phyloP scores from a whole-genome alignment of 2,329 filamentous ascomycete species.

The Cadophora luteo-olivacea region DNA sequence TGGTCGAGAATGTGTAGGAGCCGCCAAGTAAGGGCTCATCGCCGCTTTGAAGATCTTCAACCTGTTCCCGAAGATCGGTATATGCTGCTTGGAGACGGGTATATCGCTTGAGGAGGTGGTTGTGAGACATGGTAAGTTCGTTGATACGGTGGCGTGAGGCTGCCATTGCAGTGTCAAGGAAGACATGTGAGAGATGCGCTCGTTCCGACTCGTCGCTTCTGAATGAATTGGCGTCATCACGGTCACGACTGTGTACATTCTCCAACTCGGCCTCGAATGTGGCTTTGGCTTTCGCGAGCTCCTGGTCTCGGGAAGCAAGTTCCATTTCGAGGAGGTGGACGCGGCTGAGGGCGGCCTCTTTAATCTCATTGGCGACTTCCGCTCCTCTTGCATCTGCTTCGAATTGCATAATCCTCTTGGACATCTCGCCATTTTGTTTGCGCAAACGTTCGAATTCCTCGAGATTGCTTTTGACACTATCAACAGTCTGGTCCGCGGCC shows the following conservation, averaged over 20 bases:
- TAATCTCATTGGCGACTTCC: constrained; percentile 61
- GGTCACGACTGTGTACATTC: constrained; percentile 44
- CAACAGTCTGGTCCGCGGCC: constrained; percentile 66
- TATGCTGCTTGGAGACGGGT: constrained; percentile 56
- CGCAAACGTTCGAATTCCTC: constrained; percentile 66
- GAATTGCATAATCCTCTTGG: constrained; percentile 65
- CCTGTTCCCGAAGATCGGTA: constrained; percentile 45
- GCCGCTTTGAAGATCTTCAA: constrained; percentile 31
- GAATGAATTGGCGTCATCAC: constrained; percentile 40
- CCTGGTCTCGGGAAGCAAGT: constrained; percentile 57
- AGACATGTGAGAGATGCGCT: constrained; percentile 23
- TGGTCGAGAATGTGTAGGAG: background rate
- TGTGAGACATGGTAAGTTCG: constrained; percentile 58
- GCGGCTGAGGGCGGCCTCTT: constrained; percentile 63
- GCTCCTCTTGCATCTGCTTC: constrained; percentile 69
- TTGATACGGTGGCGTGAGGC: constrained; percentile 47
- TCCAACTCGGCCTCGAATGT: constrained; percentile 56
- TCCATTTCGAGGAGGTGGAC: constrained; percentile 65
- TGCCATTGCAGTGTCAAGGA: constrained; percentile 35
- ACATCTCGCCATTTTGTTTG: constrained; percentile 63
- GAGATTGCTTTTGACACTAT: constrained; percentile 65
- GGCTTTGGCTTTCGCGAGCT: constrained; percentile 50
- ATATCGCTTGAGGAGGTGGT: constrained; percentile 55
- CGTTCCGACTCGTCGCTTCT: constrained; percentile 20
- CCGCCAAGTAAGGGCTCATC: constrained; percentile 22